Evolutionary conservation across 495 filamentous ascomycete species (phyloP).

Genomic region (Oidiodendron maius): DNA sequence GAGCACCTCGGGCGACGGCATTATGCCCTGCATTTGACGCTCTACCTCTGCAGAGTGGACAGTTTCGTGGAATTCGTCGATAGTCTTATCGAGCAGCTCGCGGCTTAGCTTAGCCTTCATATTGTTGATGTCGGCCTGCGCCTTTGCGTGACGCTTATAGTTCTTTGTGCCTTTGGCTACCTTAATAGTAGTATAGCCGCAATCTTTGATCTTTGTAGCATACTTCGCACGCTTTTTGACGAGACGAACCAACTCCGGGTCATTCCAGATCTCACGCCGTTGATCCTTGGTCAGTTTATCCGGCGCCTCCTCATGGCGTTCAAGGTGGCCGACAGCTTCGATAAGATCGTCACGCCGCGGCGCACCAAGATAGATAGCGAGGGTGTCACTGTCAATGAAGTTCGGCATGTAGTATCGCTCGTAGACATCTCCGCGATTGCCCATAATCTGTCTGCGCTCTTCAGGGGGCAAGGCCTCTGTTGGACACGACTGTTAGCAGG

Average conservation of each 20-base stretch:
- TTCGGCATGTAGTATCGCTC: conserved; percentile 11
- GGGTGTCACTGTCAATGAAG: conserved; percentile 10
- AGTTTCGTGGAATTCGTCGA: conserved; percentile 11
- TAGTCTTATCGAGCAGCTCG: conserved; percentile 7
- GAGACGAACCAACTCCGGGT: conserved; percentile 1
- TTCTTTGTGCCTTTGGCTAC: neutral
- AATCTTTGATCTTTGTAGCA: conserved; percentile 1
- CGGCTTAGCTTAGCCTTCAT: neutral
- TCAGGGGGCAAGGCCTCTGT: conserved; percentile 5
- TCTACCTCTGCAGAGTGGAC: conserved; percentile 6
- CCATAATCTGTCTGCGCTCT: conserved; percentile 10
- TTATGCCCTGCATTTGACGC: conserved; percentile 5
- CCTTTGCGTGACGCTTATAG: neutral
- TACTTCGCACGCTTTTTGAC: neutral
- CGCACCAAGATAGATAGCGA: conserved; percentile 10
- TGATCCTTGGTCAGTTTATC: conserved; percentile 1
- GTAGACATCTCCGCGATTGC: conserved; percentile 7
- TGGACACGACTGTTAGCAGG: no score
- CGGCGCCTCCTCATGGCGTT: conserved; percentile 6
- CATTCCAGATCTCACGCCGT: neutral
- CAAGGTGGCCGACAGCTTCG: conserved; percentile 2
- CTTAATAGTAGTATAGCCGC: conserved; percentile 9
- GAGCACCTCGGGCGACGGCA: conserved; percentile 1
- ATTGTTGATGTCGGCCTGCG: neutral
- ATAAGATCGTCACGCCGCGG: conserved; percentile 11